phyloP scores from a whole-genome alignment of 2,329 filamentous ascomycete species.

The Fusarium neocosmosporiellum region DNA sequence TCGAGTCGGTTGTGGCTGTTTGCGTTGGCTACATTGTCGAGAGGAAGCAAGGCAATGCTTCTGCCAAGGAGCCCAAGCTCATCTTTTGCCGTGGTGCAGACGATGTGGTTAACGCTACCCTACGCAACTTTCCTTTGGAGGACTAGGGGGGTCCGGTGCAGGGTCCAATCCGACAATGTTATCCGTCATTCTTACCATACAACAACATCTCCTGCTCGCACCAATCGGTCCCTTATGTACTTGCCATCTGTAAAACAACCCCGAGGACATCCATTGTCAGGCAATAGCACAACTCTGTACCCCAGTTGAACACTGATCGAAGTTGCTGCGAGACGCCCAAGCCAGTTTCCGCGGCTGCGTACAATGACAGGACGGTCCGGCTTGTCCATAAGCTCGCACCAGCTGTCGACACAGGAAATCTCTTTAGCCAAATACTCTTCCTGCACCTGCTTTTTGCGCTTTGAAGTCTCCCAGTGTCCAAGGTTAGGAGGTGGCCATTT shows the following conservation, averaged over 20 bases:
- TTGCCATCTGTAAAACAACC: neutral
- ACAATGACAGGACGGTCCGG: neutral
- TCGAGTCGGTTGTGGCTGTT: neutral
- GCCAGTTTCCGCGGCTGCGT: neutral
- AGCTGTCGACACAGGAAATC: neutral
- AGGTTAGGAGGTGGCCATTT: no score
- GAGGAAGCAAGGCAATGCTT: neutral
- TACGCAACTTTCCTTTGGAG: slow-evolving; percentile 10
- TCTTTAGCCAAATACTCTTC: no score
- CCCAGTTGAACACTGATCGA: neutral
- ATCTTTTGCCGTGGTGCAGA: slow-evolving; percentile 17
- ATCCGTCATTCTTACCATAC: neutral
- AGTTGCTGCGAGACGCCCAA: neutral
- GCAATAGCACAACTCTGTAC: neutral
- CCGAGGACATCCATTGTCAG: neutral
- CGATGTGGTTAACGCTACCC: slow-evolving; percentile 10
- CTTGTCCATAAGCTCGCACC: neutral
- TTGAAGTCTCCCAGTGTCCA: no score
- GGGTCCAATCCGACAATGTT: neutral
- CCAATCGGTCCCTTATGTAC: neutral
- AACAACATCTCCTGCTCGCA: neutral
- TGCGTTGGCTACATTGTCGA: slow-evolving; percentile 1
- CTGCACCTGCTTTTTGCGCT: no score
- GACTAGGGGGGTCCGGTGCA: neutral
- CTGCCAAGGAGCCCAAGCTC: slow-evolving; percentile 2